Conservation (phyloP, 2,329 filamentous ascomycete genomes). For the Ascosphaera apis region DNA sequence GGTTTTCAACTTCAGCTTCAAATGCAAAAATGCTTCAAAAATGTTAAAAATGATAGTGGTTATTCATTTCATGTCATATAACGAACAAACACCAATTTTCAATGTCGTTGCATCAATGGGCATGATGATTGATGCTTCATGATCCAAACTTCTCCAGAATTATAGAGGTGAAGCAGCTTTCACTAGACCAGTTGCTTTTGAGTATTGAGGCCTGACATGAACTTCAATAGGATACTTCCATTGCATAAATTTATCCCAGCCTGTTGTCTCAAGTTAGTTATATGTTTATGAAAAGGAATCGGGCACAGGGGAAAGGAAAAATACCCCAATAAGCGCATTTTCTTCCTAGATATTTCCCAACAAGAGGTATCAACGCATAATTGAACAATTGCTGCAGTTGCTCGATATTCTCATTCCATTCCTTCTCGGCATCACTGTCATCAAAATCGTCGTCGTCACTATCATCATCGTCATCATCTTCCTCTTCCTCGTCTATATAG, state of each 20-base stretch:
- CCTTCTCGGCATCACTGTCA: constrained; percentile 47
- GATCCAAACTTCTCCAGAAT: constrained; percentile 4
- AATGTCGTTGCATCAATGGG: background rate
- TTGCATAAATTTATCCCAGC: constrained; percentile 83
- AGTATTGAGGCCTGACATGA: constrained; percentile 33
- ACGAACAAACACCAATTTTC: too few relatives aligned
- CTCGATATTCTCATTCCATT: constrained; percentile 87
- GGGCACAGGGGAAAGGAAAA: background rate
- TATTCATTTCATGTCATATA: too few relatives aligned
- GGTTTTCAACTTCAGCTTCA: too few relatives aligned
- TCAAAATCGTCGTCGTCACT: constrained; percentile 43
- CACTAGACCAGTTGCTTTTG: constrained; percentile 39
- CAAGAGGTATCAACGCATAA: constrained; percentile 83
- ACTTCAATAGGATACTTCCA: constrained; percentile 78
- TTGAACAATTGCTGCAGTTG: constrained; percentile 81
- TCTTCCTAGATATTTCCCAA: constrained; percentile 83
- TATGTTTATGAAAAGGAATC: constrained; percentile 1
- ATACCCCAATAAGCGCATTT: constrained; percentile 91
- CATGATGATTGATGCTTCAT: background rate
- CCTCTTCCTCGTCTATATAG: background rate
- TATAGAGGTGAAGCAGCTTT: constrained; percentile 27
- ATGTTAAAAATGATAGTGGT: too few relatives aligned
- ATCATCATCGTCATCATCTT: constrained; percentile 15
- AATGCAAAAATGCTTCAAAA: too few relatives aligned
- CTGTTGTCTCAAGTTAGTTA: constrained; percentile 21